Evolutionary conservation across 2,329 filamentous ascomycete genomes (phyloP).

Genomic region (Harringtonia aguacate): DNA sequence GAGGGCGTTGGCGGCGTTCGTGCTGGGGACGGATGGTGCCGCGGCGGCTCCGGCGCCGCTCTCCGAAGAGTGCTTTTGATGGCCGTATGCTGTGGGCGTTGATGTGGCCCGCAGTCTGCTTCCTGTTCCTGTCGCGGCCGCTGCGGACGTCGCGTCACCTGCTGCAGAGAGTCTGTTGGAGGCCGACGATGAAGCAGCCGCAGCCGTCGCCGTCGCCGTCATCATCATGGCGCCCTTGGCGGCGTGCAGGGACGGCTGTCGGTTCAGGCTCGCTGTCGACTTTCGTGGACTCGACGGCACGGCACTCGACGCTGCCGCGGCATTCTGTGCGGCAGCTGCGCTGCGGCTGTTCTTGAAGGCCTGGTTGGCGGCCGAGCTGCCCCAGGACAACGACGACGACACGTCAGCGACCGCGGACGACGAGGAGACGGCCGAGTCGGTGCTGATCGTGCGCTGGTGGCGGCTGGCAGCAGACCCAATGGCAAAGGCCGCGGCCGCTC

Average conservation of each 20-base stretch:
- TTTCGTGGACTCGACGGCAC: neutral
- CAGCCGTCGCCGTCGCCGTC: too few species aligned
- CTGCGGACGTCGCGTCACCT: too few species aligned
- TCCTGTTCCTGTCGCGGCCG: too few species aligned
- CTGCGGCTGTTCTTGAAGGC: slow-evolving; percentile 24
- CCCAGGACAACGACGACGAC: slow-evolving; percentile 48
- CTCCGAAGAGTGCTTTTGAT: slow-evolving; percentile 15
- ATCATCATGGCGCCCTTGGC: slow-evolving; percentile 72
- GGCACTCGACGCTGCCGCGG: too few species aligned
- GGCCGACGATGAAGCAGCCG: too few species aligned
- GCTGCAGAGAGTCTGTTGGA: too few species aligned
- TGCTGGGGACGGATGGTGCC: slow-evolving; percentile 50
- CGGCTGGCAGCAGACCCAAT: slow-evolving; percentile 11
- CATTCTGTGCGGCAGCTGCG: neutral
- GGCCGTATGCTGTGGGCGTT: slow-evolving; percentile 32
- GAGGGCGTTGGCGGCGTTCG: slow-evolving; percentile 23
- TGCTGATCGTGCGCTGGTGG: slow-evolving; percentile 32
- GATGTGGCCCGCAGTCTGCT: slow-evolving; percentile 38
- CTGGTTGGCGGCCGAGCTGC: slow-evolving; percentile 57
- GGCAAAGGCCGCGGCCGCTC: slow-evolving; percentile 59
- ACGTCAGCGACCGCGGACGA: slow-evolving; percentile 48
- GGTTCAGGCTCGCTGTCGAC: slow-evolving; percentile 23
- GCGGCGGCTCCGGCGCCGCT: slow-evolving; percentile 31
- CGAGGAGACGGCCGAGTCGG: slow-evolving; percentile 11
- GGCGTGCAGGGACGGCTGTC: slow-evolving; percentile 58